phyloP scores from a whole-genome alignment of 2,329 filamentous ascomycete species.

The Xylariomycetidae sp. region DNA sequence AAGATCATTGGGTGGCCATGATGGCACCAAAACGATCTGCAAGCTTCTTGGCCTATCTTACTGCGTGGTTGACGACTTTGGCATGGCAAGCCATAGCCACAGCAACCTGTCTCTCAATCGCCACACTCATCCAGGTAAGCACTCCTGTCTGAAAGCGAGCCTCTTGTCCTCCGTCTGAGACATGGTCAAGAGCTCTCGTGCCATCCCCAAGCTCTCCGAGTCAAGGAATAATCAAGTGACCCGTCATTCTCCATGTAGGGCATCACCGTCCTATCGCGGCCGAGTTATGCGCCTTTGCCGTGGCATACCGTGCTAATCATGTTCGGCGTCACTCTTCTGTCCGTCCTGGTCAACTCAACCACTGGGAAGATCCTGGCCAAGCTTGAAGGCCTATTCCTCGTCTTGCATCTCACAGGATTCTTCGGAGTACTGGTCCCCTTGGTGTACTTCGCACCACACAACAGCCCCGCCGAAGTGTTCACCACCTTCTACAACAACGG shows the following conservation, averaged over 20 bases:
- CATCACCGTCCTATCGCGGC: conserved; percentile 12
- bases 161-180: too few relatives aligned
- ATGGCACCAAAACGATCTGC: conserved; percentile 15
- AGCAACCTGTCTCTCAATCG: conserved; percentile 11
- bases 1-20: conserved; percentile 23
- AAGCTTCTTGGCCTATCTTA: conserved; percentile 20
- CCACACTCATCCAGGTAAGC: conserved; percentile 18
- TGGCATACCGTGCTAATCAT: conserved; percentile 22
- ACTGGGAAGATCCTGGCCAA: conserved; percentile 14
- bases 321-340: conserved; percentile 14
- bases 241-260: too few relatives aligned
- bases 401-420: conserved; percentile 33
- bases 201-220: too few relatives aligned
- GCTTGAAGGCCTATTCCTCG: conserved; percentile 18
- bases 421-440: conserved; percentile 29
- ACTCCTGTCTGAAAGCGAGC: conserved; percentile 2
- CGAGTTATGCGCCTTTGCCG: conserved; percentile 10
- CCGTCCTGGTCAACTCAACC: conserved; percentile 16
- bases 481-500: conserved; percentile 37
- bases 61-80: conserved; percentile 20
- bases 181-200: too few relatives aligned
- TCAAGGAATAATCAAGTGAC: too few relatives aligned
- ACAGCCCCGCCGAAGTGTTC: conserved; percentile 32
- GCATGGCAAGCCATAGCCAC: conserved; percentile 19
- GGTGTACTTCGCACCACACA: conserved; percentile 27